Evolutionary conservation across 768 basidiomycete genomes (phyloP), one percentile per base, ranked within the genome.

Genomic region (Phaffia tasmanica): DNA sequence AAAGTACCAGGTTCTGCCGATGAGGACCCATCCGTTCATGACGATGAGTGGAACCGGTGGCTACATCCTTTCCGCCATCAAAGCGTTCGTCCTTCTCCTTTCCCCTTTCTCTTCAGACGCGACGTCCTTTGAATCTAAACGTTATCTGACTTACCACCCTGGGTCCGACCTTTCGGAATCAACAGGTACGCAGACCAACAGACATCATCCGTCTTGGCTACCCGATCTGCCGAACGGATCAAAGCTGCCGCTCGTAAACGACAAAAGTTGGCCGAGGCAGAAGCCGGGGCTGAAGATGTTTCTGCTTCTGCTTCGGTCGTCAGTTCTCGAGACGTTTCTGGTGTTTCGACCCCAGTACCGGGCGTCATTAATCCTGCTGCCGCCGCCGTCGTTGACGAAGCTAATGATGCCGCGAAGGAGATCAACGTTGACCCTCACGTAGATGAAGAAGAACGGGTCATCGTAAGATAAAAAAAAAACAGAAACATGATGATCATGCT

Each of bases 21-120:
- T 95, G 27, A 82, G 95, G 47, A 94, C 89, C 50, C 95, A 99
- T 78, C 95, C 95, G 3, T 84, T 83, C 70, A 98, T 99, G 95
- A 85, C 81, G 64, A 88, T 85, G 67, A 86, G 88, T 25, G 89
- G 89, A 15, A 85, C 86, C 0, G 93, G 91, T 18, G 94, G 95
- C 0, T 95, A 84, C 77, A 77, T 98, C 54, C 80, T 97, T 35
- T 85, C 88, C 73, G 82, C 85, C 21, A 86, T 84, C n/a, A 89
- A 89, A 82, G 84, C 97, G 87, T 92, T 79, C 54, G 80, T 71
- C 65, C 25, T 25, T 14, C 35, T 25, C 9, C 49, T 46, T 47
- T 18, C 50, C 35, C 47, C 27, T n/a, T 53, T 32, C 29, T 55
- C 15, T 32, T 53, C 35, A n/a, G 32, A 14, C 57, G 16, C 23